Base-by-base conservation (phyloP, 345 rosid species). In the Lumnitzera littorea region DNA sequence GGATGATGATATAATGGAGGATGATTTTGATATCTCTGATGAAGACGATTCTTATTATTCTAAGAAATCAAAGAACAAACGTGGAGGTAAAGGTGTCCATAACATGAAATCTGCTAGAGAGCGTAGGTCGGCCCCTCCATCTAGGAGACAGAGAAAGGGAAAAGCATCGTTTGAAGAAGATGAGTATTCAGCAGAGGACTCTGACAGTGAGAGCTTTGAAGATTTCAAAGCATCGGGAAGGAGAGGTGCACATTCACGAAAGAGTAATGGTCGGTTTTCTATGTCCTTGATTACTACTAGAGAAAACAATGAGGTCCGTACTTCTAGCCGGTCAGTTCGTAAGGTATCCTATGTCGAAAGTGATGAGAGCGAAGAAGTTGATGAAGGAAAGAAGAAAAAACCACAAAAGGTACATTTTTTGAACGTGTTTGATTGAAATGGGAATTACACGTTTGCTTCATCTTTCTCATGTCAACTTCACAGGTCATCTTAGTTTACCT, bases 301-400 rank as follows among this genome's bases (percentile, higher is more conserved):
- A 64, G 82, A 83, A 68, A 76, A 72, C 70, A 82, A 64, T 57
- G 98, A 95, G 77, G 86, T 88, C 58, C 96, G 99, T 62, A 82
- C 85, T 68, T 95, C 99, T 60, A 80, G 76, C 69, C 78, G 99
- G 83, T 83, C 96, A 24, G 82, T 84, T 68, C 87, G 94, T 60
- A 95, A 95, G 82, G 98, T 95, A 50, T 95, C 99, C 36, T 95
- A 95, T 84, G 98, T 82, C 56, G 99, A 95, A 80, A 95, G 98
- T 72, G 99, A 95, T 55, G 99, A 88, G 77, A 95, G 98, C 70
- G 99, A 95, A 80, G 97, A 88, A 53, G 62, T 71, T 62, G 96
- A 87, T 76, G 98, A 91, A 73, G 83, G 81, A 64, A 91, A 71
- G 78, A 87, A 74, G 82, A 87, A 79, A 54, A 91, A 86, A 71